A percentile compares a stretch with the other conserved stretches of the same genome.
phyloP scores from a whole-genome alignment of 768 basidiomycete genomes.

The Lactarius trivialis region DNA sequence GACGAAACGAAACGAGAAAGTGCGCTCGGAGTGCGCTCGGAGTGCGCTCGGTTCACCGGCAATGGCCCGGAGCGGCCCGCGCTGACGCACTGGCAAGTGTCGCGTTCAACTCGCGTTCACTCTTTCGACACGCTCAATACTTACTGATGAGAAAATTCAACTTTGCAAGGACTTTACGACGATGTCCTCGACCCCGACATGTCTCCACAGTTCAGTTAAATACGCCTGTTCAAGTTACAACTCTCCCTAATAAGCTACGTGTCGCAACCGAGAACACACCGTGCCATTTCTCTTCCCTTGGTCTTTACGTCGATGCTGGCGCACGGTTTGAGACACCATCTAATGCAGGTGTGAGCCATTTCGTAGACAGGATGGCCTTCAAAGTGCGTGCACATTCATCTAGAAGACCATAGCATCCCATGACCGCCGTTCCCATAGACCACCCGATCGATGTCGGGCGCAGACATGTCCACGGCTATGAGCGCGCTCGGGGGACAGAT shows the following conservation, averaged over 20 bases:
- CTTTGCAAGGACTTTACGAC: conserved; percentile 12
- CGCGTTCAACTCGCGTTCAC: background rate
- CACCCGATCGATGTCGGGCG: conserved; percentile 62
- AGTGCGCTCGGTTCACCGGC: no score
- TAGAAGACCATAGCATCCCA: conserved; percentile 1
- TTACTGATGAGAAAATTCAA: conserved; percentile 13
- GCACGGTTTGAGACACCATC: conserved; percentile 75
- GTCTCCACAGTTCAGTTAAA: conserved; percentile 17
- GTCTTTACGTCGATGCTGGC: conserved; percentile 91
- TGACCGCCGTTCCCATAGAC: conserved; percentile 41
- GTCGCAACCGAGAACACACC: conserved; percentile 89
- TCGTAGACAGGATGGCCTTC: conserved; percentile 93
- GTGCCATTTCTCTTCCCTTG: conserved; percentile 90
- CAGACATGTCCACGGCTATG: conserved; percentile 74
- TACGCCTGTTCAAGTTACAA: conserved; percentile 59
- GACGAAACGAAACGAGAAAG: background rate
- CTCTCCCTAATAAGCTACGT: conserved; percentile 83
- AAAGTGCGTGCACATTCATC: conserved; percentile 50
- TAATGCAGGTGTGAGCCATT: conserved; percentile 80
- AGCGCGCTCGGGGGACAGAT: conserved; percentile 88
- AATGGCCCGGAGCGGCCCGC: no score
- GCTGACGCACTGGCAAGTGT: background rate
- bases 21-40: no score
- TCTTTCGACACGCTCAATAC: background rate
- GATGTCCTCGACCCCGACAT: conserved; percentile 12